phyloP scores from a whole-genome alignment of 73 alveolate species.

The Tetrahymena elliotti region DNA sequence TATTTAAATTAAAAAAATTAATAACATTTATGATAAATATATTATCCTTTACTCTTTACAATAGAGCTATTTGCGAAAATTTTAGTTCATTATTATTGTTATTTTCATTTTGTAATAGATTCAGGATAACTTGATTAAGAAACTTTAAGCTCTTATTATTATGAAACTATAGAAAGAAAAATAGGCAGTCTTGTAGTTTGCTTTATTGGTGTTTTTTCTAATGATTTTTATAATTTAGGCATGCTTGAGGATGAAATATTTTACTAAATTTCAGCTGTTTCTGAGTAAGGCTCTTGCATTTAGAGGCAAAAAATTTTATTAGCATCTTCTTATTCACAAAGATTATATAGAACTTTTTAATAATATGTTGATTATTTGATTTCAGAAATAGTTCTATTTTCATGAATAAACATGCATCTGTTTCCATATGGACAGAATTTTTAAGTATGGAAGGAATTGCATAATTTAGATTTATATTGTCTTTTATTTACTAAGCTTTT shows the following conservation, averaged over 20 bases:
- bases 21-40: too few relatives aligned
- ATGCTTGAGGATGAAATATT: background rate
- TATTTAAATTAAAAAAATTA: too few relatives aligned
- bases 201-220: background rate
- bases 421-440: constrained; percentile 85
- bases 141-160: background rate
- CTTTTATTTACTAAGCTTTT: constrained; percentile 54
- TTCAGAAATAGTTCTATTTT: constrained; percentile 65
- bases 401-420: constrained; percentile 88
- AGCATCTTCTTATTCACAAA: background rate
- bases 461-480: constrained; percentile 72
- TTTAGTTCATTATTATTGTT: too few relatives aligned
- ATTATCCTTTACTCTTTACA: background rate
- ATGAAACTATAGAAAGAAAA: background rate
- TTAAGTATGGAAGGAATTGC: constrained; percentile 55
- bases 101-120: background rate
- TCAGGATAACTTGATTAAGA: background rate
- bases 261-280: background rate
- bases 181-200: background rate
- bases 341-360: background rate
- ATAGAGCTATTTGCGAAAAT: background rate
- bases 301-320: background rate
- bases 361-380: constrained; percentile 1
- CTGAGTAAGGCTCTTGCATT: background rate
- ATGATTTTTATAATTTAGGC: background rate